Conservation (phyloP, 768 basidiomycete species). For the Goffeauzyma gilvescens region DNA sequence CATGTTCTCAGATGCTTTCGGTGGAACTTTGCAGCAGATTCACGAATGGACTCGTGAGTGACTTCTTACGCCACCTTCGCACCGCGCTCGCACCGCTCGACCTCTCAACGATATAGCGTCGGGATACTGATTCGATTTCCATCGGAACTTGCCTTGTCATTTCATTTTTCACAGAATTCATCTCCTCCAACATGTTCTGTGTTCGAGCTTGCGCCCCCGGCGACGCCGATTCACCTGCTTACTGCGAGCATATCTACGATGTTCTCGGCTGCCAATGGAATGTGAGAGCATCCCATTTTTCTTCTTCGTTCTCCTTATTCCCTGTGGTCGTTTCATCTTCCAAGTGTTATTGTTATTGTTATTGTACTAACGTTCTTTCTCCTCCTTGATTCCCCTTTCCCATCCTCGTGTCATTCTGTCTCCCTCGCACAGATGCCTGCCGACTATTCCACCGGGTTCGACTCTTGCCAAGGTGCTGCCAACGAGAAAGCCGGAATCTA, state of each 20-base stretch:
- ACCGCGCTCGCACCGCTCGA: neutral
- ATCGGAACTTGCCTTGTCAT: neutral
- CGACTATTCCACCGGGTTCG: conserved; percentile 17
- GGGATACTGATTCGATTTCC: no score
- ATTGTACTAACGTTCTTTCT: no score
- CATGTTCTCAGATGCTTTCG: conserved; percentile 34
- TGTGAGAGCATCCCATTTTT: no score
- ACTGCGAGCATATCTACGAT: conserved; percentile 37
- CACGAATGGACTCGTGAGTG: conserved; percentile 33
- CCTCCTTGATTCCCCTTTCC: neutral
- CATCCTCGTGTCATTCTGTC: neutral
- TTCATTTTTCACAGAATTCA: no score
- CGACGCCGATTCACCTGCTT: conserved; percentile 28
- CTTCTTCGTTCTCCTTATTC: no score
- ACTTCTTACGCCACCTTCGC: conserved; percentile 17
- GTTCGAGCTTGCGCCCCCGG: conserved; percentile 23
- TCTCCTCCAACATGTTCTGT: conserved; percentile 17
- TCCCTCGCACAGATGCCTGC: conserved; percentile 1
- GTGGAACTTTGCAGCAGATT: conserved; percentile 30
- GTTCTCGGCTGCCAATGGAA: conserved; percentile 27
- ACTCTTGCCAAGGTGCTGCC: conserved; percentile 20
- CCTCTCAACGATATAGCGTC: no score
- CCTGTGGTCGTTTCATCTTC: no score
- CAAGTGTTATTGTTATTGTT: no score
- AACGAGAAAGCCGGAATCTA: conserved; percentile 33